Conservation (phyloP, 345 rosid genomes). For the Excoecaria cochinchinensis region DNA sequence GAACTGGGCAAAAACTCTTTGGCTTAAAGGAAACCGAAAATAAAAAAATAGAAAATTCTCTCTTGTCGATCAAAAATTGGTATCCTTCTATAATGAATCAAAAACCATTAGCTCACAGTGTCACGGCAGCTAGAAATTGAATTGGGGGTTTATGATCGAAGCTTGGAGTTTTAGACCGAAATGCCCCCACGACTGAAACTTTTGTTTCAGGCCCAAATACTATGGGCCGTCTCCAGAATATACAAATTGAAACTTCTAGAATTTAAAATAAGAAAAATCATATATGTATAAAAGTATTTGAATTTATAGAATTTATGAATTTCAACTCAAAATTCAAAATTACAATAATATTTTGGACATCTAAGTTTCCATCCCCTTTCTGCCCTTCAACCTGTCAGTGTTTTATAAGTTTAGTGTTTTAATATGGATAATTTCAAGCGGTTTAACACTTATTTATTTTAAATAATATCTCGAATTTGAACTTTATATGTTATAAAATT, state of each 20-base stretch:
- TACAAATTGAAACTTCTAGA: too few species aligned
- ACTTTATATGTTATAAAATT: too few species aligned
- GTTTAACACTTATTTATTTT: too few species aligned
- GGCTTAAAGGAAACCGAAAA: neutral
- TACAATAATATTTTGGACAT: too few species aligned
- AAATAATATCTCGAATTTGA: too few species aligned
- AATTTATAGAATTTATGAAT: too few species aligned
- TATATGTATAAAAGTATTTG: too few species aligned
- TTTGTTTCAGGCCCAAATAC: neutral
- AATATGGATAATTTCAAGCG: too few species aligned
- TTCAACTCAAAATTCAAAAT: too few species aligned
- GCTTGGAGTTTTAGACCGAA: neutral
- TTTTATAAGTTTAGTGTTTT: too few species aligned
- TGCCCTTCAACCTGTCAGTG: too few species aligned
- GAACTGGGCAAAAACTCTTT: neutral
- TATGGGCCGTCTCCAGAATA: neutral
- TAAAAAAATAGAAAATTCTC: neutral
- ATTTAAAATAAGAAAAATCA: too few species aligned
- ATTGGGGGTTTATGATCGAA: slow-evolving; percentile 4
- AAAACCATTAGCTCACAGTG: slow-evolving; percentile 2
- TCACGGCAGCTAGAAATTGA: neutral
- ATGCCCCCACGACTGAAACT: neutral
- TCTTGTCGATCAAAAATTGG: neutral
- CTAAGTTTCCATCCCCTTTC: neutral
- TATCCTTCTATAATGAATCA: neutral